These are phyloP conservation scores for Xylariaceae sp. DNA, from an alignment of 2,329 filamentous ascomycete species.

Conservation along the genomic window DNA sequence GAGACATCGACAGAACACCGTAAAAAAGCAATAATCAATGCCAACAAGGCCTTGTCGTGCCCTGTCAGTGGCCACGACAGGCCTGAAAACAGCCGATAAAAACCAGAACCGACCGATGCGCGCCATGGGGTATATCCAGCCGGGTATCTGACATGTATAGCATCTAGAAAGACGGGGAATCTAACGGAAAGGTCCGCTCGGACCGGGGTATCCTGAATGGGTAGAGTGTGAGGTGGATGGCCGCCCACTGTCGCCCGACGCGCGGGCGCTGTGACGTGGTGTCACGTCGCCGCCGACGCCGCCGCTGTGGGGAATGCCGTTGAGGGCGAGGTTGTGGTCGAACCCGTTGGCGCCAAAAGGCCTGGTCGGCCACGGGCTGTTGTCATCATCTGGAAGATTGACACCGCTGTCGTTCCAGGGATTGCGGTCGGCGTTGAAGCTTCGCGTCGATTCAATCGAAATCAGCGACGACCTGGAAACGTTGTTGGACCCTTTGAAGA, in stretches of 20 bases:
- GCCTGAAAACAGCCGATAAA: conserved; percentile 27
- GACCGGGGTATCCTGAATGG: conserved; percentile 92
- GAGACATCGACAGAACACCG: no score
- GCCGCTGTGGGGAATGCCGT: conserved; percentile 62
- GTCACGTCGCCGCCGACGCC: conserved; percentile 79
- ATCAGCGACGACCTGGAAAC: conserved; percentile 93
- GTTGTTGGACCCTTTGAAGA: conserved; percentile 90
- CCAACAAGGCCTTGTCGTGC: background rate
- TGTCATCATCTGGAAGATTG: conserved; percentile 84
- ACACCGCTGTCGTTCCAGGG: conserved; percentile 98
- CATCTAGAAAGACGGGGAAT: conserved; percentile 44
- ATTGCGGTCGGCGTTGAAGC: conserved; percentile 84
- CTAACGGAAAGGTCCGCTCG: conserved; percentile 87
- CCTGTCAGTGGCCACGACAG: conserved; percentile 16
- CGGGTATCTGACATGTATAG: conserved; percentile 51
- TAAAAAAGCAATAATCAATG: conserved; percentile 15
- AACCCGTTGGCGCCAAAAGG: conserved; percentile 58
- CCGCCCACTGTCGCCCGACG: conserved; percentile 85
- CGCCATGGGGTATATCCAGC: conserved; percentile 63
- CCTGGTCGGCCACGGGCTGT: conserved; percentile 55
- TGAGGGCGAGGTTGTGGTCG: conserved; percentile 55
- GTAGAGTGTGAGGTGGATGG: conserved; percentile 93
- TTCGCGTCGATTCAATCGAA: conserved; percentile 91
- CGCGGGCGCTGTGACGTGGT: conserved; percentile 75
- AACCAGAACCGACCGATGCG: conserved; percentile 43